Evolutionary conservation across 805 yeast species (phyloP), one percentile per base, ranked within the genome.

Genomic region (Ogataea nitratoaversa): DNA sequence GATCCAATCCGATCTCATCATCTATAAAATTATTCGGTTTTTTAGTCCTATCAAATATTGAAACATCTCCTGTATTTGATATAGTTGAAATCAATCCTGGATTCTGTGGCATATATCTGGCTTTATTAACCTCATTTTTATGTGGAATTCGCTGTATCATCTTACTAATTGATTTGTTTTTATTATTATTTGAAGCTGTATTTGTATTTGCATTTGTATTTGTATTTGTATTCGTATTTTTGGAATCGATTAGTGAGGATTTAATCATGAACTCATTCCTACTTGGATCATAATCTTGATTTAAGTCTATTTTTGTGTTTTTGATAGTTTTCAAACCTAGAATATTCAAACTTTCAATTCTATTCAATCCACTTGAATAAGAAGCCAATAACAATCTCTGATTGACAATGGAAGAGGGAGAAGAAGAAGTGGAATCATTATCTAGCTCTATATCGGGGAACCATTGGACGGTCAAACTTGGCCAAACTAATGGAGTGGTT

Each of bases 1-100:
- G n/a, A n/a, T n/a, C n/a, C n/a, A n/a, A n/a, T n/a, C n/a, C n/a
- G n/a, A 50, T 37, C 36, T 20, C 49, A 29, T 33, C 43, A 40
- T 84, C 83, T 4, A 40, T 40, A 31, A 44, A 60, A 25, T 45
- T 54, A 36, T 58, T 61, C 12, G 88, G 72, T 58, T 87, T 95
- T 57, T 86, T 88, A 0, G 97, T 89, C 50, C 93, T 71, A 59
- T 90, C 95, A 60, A 81, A 86, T 4, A 90, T 63, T 37, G 72
- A 76, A 11, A 82, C 67, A 12, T 72, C 66, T 1, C 96, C 96
- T 24, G 65, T 58, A 31, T 82, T 77, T 32, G 84, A 78, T 8
- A 80, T 76, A 16, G 88, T 74, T 2, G 90, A 87, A 5, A 90
- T 70, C 5, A 90, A 54, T 53, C 89, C 93, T 2, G 93, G 93